These are phyloP conservation scores for Cnidoscolus chayamansa DNA, from an alignment of 441 rosid genomes.

Conservation along the genomic window DNA sequence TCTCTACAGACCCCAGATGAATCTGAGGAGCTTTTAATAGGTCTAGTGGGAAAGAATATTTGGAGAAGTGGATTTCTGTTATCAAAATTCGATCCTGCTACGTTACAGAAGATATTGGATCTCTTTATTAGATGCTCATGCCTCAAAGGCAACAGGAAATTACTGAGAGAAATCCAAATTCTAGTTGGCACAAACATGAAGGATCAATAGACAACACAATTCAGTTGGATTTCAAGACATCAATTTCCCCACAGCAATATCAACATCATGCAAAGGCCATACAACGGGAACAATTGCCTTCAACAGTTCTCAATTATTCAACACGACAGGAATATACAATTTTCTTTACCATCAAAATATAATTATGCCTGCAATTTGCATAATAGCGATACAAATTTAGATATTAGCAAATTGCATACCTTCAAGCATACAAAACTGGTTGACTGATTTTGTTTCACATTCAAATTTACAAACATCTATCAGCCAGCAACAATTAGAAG, in stretches of 20 bases:
- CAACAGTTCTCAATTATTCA: slow-evolving; percentile 1
- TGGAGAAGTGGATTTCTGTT: no score
- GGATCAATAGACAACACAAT: background rate
- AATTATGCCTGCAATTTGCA: background rate
- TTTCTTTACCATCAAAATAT: slow-evolving; percentile 8
- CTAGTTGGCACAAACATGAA: background rate
- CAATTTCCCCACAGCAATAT: background rate
- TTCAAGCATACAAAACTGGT: slow-evolving; percentile 24
- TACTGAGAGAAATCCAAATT: background rate
- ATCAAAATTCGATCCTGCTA: no score
- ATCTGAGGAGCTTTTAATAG: background rate
- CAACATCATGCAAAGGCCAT: background rate
- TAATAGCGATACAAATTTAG: background rate
- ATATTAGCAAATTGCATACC: slow-evolving; percentile 9
- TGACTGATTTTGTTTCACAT: slow-evolving; percentile 3
- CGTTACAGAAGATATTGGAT: background rate
- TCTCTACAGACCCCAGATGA: background rate
- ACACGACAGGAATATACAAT: background rate
- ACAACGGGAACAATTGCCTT: background rate
- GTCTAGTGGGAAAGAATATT: no score
- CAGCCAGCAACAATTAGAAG: slow-evolving; percentile 27
- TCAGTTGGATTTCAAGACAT: background rate
- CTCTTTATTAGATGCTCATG: background rate
- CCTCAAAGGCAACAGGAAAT: background rate
- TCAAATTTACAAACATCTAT: slow-evolving; percentile 17